A percentile compares a stretch with the other conserved stretches of the same genome.
These are phyloP conservation scores for Mycena sanguinolenta DNA, from an alignment of 768 basidiomycete genomes.

Conservation along the genomic window DNA sequence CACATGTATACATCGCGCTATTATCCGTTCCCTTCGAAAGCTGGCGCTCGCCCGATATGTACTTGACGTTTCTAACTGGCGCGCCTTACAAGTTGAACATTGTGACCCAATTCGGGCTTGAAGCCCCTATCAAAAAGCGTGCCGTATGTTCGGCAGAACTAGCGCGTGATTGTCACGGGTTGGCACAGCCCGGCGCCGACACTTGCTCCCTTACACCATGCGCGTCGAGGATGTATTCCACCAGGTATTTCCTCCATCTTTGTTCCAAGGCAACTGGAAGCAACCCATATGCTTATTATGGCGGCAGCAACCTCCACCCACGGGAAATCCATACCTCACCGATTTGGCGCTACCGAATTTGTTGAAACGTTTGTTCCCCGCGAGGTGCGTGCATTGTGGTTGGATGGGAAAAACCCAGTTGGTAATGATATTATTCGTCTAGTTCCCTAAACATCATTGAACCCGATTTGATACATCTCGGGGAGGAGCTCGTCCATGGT, in stretches of 20 bases:
- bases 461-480: constrained; percentile 71
- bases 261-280: background rate
- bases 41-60: too few species aligned
- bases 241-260: constrained; percentile 12
- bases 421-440: background rate
- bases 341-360: constrained; percentile 75
- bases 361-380: constrained; percentile 69
- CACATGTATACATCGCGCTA: too few species aligned
- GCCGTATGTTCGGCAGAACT: too few species aligned
- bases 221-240: constrained; percentile 35
- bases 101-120: too few species aligned
- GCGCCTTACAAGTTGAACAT: too few species aligned
- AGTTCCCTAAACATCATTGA: constrained; percentile 67
- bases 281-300: too few species aligned
- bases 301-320: constrained; percentile 44
- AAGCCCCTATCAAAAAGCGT: too few species aligned
- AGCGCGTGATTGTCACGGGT: too few species aligned
- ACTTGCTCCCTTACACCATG: constrained; percentile 23
- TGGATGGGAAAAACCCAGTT: background rate
- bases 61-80: too few species aligned
- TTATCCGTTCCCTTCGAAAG: too few species aligned
- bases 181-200: too few species aligned
- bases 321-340: constrained; percentile 70
- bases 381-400: constrained; percentile 47
- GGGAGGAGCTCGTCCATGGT: constrained; percentile 68